Conservation (phyloP, 2,329 filamentous ascomycete genomes). For the Colletotrichum ledebouriae region DNA sequence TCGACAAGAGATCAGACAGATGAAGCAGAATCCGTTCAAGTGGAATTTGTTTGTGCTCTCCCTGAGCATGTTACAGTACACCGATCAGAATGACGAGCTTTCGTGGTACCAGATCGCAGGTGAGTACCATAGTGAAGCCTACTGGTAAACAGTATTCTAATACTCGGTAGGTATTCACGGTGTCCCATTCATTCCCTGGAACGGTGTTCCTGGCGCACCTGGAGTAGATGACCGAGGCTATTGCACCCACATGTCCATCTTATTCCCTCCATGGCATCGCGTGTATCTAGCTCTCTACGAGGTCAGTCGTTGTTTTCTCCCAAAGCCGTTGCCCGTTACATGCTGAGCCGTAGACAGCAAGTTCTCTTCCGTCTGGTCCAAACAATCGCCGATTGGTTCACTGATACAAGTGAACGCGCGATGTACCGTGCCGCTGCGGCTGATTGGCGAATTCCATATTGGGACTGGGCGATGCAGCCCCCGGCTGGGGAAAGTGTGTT, state of each 20-base stretch:
- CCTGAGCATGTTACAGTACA: conserved; percentile 78
- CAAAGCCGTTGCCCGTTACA: neutral
- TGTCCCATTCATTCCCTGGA: conserved; percentile 73
- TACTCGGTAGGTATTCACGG: conserved; percentile 79
- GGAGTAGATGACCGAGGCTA: conserved; percentile 75
- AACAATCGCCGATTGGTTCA: conserved; percentile 62
- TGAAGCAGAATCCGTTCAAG: conserved; percentile 73
- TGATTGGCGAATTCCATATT: conserved; percentile 69
- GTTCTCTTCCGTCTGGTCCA: conserved; percentile 52
- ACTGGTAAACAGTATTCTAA: conserved; percentile 2
- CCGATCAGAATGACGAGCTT: conserved; percentile 71
- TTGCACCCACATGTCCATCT: conserved; percentile 80
- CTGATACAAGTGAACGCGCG: conserved; percentile 58
- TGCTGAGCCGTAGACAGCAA: conserved; percentile 50
- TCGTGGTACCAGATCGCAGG: conserved; percentile 87
- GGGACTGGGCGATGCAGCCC: conserved; percentile 69
- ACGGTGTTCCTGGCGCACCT: conserved; percentile 61
- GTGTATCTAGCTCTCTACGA: conserved; percentile 78
- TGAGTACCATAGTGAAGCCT: conserved; percentile 52
- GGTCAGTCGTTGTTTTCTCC: conserved; percentile 51
- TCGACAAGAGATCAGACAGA: conserved; percentile 76
- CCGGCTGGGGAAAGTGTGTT: conserved; percentile 62
- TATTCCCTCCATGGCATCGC: conserved; percentile 88
- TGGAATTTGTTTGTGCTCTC: conserved; percentile 85
- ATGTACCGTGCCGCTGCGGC: conserved; percentile 65